Conservation (phyloP, 805 yeast species). For the Isabelozyma gotoi region DNA sequence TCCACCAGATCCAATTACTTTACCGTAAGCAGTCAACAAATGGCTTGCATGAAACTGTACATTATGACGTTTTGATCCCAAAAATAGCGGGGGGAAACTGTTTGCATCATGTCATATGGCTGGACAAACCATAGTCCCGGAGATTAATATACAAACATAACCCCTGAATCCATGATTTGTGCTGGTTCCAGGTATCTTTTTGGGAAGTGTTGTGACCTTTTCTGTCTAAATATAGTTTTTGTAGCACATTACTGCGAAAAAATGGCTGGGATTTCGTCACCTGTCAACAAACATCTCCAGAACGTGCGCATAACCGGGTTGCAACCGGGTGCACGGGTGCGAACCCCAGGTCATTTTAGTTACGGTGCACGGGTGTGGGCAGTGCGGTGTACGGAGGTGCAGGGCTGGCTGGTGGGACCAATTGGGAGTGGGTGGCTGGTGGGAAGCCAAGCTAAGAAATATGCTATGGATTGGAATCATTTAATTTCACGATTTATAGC, state of each 20-base stretch:
- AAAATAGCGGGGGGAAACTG: not conserved
- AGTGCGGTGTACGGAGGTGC: not conserved
- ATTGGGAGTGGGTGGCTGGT: no score
- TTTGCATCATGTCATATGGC: no score
- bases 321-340: not conserved
- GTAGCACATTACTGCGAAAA: not conserved
- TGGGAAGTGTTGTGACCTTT: not conserved
- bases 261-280: not conserved
- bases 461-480: no score
- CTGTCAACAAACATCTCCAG: not conserved
- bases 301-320: no score
- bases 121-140: no score
- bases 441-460: no score
- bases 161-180: not conserved
- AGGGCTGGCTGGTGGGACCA: no score
- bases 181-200: not conserved
- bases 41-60: not conserved
- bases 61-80: not conserved
- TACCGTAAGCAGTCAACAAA: conserved; percentile 3
- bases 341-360: not conserved
- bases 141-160: not conserved
- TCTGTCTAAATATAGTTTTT: not conserved
- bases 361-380: no score
- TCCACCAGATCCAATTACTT: not conserved
- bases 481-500: no score